Conservation (phyloP, 805 yeast species). For the Alloascoidea africana region DNA sequence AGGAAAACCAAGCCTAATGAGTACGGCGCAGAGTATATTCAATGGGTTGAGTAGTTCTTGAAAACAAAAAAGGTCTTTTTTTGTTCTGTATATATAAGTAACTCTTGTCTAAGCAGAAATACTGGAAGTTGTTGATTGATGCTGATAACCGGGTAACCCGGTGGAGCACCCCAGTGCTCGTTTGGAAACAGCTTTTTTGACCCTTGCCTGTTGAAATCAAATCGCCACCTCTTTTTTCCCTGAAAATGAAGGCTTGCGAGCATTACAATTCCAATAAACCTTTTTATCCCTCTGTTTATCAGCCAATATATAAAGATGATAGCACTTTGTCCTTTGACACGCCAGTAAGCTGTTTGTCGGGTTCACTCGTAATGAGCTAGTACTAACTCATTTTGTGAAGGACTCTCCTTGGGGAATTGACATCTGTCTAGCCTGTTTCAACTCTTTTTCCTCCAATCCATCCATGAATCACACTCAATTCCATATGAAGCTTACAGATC, state of each 20-base stretch:
- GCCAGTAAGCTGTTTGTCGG: no score
- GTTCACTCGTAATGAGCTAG: no score
- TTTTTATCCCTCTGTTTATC: constrained; percentile 1
- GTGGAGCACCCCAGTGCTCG: no score
- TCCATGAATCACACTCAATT: constrained; percentile 42
- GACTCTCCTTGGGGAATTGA: constrained; percentile 44
- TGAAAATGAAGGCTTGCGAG: not conserved
- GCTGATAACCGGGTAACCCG: no score
- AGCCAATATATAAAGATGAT: constrained; percentile 66
- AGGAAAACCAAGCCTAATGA: constrained; percentile 34
- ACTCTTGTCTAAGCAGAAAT: no score
- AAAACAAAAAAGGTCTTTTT: no score
- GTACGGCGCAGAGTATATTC: constrained; percentile 2
- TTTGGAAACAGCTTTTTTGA: no score
- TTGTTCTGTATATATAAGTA: no score
- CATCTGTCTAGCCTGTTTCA: constrained; percentile 56
- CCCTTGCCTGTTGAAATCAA: no score
- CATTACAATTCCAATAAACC: not conserved
- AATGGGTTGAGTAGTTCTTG: not conserved
- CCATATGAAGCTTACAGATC: constrained; percentile 39
- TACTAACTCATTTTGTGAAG: no score
- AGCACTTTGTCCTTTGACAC: constrained; percentile 79
- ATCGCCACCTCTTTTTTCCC: no score
- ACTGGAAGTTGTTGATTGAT: no score
- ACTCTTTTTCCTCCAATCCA: constrained; percentile 36